Conservation (phyloP, 768 basidiomycete genomes). For the Agaricus sinodeliciosus region DNA sequence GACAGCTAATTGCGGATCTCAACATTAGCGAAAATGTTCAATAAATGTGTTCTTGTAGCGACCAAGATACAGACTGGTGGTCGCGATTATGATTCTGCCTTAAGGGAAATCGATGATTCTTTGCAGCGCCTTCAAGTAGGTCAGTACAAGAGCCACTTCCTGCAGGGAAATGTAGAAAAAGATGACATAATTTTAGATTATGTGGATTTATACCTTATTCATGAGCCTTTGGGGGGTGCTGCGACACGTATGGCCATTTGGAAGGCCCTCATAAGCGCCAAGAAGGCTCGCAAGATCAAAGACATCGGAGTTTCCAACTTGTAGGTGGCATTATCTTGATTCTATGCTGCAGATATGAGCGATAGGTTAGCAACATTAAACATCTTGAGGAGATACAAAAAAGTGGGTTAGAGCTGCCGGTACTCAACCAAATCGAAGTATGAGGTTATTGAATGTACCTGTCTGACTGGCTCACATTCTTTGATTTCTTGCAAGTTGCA, state of each 20-base stretch:
- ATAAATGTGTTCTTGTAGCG: neutral
- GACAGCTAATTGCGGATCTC: neutral
- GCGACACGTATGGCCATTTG: slow-evolving; percentile 63
- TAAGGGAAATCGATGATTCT: slow-evolving; percentile 9
- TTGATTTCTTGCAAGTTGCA: slow-evolving; percentile 44
- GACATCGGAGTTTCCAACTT: slow-evolving; percentile 79
- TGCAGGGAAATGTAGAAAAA: neutral
- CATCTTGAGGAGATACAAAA: slow-evolving; percentile 69
- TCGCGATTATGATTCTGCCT: slow-evolving; percentile 7
- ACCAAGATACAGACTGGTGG: slow-evolving; percentile 6
- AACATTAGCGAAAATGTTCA: neutral
- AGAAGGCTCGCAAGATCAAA: slow-evolving; percentile 55
- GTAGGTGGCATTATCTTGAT: slow-evolving; percentile 29
- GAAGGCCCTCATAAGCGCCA: slow-evolving; percentile 56
- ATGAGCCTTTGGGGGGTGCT: slow-evolving; percentile 62
- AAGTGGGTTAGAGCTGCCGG: slow-evolving; percentile 55
- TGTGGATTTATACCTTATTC: slow-evolving; percentile 67
- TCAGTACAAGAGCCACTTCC: neutral
- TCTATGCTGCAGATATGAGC: no score
- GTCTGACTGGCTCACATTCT: neutral
- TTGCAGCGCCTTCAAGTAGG: slow-evolving; percentile 10
- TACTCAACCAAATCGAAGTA: slow-evolving; percentile 81
- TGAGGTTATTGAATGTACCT: neutral
- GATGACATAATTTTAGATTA: slow-evolving; percentile 17
- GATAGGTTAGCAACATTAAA: slow-evolving; percentile 43